phyloP scores from a whole-genome alignment of 1,284 basidiomycete genomes.

The Salmacisia buchloeana region DNA sequence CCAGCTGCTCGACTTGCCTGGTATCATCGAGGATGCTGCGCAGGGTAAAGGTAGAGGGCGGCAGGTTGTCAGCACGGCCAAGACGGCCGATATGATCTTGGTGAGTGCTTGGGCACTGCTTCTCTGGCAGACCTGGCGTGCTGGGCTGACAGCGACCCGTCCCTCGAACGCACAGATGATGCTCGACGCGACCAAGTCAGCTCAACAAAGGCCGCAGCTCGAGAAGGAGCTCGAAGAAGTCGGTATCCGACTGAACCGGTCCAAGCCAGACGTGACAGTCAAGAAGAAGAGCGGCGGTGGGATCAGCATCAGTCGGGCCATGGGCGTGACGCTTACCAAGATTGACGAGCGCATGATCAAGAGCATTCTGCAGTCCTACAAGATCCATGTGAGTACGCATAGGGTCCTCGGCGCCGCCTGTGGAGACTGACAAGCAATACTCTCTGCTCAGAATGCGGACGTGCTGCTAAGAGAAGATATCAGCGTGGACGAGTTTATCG shows the following conservation, averaged over 20 bases:
- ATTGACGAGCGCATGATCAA: constrained; percentile 92
- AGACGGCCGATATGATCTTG: constrained; percentile 86
- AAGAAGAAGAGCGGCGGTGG: constrained; percentile 81
- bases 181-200: constrained; percentile 95
- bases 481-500: constrained; percentile 93
- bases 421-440: neutral
- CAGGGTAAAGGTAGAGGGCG: constrained; percentile 81
- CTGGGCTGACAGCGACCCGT: neutral
- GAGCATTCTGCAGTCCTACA: constrained; percentile 65
- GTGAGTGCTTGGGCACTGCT: too few species aligned
- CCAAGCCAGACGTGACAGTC: constrained; percentile 68
- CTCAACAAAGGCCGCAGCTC: constrained; percentile 78
- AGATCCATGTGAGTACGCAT: constrained; percentile 31
- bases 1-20: constrained; percentile 72
- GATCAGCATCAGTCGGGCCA: constrained; percentile 55
- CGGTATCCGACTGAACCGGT: constrained; percentile 86
- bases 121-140: neutral
- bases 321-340: constrained; percentile 75
- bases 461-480: constrained; percentile 55
- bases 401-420: neutral
- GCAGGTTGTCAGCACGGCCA: constrained; percentile 74
- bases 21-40: constrained; percentile 88
- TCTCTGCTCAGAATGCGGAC: constrained; percentile 27
- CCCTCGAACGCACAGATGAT: constrained; percentile 56
- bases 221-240: constrained; percentile 93